A percentile compares a stretch with the other conserved stretches of the same genome.
phyloP scores from a whole-genome alignment of 2,329 filamentous ascomycete species.

The Catunica adiposa region DNA sequence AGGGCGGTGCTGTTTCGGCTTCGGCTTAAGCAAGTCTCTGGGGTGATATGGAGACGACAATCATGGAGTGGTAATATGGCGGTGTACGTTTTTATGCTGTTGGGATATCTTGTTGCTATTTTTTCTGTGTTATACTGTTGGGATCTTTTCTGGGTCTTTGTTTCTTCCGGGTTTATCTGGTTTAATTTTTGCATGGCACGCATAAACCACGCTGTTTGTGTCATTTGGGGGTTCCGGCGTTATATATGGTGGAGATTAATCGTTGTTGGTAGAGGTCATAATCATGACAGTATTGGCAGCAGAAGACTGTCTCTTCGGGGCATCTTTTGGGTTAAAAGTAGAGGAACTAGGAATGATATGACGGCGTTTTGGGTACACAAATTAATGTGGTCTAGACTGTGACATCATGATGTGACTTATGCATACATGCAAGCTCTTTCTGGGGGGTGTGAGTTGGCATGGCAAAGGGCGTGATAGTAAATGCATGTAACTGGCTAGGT shows the following conservation, averaged over 20 bases:
- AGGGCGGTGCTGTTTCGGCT: slow-evolving; percentile 16
- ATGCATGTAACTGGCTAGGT: no score
- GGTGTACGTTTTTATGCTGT: not conserved
- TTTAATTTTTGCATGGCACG: no score
- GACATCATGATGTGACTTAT: not conserved
- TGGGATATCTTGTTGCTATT: not conserved
- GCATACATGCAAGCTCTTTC: not conserved
- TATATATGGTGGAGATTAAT: not conserved
- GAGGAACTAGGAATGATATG: not conserved
- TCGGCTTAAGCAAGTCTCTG: not conserved
- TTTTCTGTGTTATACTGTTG: not conserved
- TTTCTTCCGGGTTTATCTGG: not conserved
- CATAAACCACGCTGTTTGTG: no score
- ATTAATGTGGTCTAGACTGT: not conserved
- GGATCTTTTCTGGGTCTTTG: not conserved
- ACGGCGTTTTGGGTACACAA: not conserved
- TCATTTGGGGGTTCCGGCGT: no score
- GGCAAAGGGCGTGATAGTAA: no score
- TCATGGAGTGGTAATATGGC: not conserved
- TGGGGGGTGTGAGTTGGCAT: no score
- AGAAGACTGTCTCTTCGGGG: not conserved
- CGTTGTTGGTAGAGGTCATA: not conserved
- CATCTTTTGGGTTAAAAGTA: not conserved
- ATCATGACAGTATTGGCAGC: not conserved
- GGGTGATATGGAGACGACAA: not conserved